A percentile compares a stretch with the other conserved stretches of the same genome.
Conservation (phyloP, 2,329 filamentous ascomycete species). For the Byssochlamys sp. region DNA sequence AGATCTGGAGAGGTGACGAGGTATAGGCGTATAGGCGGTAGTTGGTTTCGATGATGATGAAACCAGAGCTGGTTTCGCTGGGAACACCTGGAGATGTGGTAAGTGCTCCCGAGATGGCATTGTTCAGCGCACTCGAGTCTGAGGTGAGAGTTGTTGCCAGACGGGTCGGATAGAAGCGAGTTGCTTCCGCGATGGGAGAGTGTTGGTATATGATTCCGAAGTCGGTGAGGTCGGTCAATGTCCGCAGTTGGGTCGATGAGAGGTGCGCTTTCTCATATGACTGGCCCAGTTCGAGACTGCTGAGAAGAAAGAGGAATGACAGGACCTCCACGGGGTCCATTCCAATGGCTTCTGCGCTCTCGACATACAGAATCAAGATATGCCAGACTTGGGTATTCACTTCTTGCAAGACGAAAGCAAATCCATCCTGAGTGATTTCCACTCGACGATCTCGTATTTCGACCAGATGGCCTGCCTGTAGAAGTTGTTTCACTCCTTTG, state of each 20-base stretch:
- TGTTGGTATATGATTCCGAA: constrained; percentile 79
- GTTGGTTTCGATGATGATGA: constrained; percentile 95
- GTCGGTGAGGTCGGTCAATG: constrained; percentile 81
- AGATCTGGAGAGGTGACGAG: constrained; percentile 83
- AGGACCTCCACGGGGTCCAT: constrained; percentile 90
- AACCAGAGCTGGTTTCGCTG: constrained; percentile 45
- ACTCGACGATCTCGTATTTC: constrained; percentile 48
- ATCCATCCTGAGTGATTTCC: constrained; percentile 82
- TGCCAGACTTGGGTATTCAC: constrained; percentile 97
- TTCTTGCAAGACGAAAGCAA: constrained; percentile 88
- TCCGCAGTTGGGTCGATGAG: constrained; percentile 69
- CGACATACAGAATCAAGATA: constrained; percentile 82
- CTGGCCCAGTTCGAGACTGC: constrained; percentile 80
- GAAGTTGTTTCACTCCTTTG: constrained; percentile 71
- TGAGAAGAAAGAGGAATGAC: constrained; percentile 90
- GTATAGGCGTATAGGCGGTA: constrained; percentile 97
- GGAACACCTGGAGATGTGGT: constrained; percentile 24
- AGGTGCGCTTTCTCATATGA: constrained; percentile 82
- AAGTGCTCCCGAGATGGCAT: constrained; percentile 59
- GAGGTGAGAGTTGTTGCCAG: constrained; percentile 85
- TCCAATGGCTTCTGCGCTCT: constrained; percentile 62
- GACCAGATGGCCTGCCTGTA: constrained; percentile 73
- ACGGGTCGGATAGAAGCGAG: constrained; percentile 74
- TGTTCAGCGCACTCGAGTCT: constrained; percentile 62
- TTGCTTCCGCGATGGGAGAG: constrained; percentile 28